Percentiles rank a stretch among this genome's conserved stretches.
phyloP scores from a whole-genome alignment of 2,329 filamentous ascomycete species.

The Botryotinia calthae region DNA sequence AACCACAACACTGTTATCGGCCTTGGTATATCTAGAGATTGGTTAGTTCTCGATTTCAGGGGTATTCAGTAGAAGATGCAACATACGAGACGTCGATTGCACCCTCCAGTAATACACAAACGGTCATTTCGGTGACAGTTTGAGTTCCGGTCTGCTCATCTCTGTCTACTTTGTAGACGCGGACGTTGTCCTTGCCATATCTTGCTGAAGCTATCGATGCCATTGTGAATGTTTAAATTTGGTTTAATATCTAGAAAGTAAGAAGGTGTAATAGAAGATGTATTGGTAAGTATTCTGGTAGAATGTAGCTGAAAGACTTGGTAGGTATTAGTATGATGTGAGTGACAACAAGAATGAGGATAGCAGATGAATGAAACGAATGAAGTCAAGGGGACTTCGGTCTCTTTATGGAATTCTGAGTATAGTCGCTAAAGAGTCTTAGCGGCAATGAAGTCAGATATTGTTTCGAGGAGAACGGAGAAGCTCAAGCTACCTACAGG shows the following conservation, averaged over 20 bases:
- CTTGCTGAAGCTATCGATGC: constrained; percentile 61
- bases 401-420: constrained; percentile 13
- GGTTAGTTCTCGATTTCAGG: background rate
- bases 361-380: background rate
- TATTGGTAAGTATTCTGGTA: background rate
- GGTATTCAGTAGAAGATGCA: background rate
- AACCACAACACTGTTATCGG: constrained; percentile 92
- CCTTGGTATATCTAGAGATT: constrained; percentile 72
- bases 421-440: background rate
- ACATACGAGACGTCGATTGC: constrained; percentile 79
- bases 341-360: constrained; percentile 16
- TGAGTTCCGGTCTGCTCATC: constrained; percentile 75
- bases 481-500: constrained; percentile 13
- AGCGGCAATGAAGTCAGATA: constrained; percentile 9
- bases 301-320: background rate
- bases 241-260: background rate
- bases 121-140: constrained; percentile 90
- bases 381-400: background rate
- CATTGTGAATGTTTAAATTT: constrained; percentile 43
- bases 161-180: constrained; percentile 89
- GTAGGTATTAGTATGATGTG: constrained; percentile 4
- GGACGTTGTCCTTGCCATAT: constrained; percentile 97
- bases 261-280: background rate
- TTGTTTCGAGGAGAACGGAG: constrained; percentile 12
- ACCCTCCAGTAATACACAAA: constrained; percentile 88